Conservation (phyloP, 371 early-diverging fungal species). For the Mortierella sp. region DNA sequence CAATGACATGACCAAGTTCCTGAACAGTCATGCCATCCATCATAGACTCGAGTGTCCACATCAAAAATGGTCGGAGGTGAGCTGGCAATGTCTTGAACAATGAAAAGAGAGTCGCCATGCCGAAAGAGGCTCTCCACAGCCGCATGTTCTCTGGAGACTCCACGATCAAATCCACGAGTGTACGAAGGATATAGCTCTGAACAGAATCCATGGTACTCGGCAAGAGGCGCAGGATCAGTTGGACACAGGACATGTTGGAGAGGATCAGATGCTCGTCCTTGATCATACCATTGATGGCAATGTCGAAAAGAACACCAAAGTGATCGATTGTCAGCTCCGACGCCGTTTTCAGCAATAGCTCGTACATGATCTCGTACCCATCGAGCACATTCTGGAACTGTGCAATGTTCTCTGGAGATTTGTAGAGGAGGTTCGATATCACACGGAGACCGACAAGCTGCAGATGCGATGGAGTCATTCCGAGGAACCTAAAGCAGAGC, state of each 20-base stretch:
- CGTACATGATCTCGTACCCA: slow-evolving; percentile 52
- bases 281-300: slow-evolving; percentile 55
- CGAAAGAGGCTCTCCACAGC: slow-evolving; percentile 50
- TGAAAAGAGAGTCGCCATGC: slow-evolving; percentile 50
- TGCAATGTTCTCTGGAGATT: slow-evolving; percentile 52
- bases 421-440: slow-evolving; percentile 55
- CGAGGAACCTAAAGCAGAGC: slow-evolving; percentile 55
- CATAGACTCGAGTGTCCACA: slow-evolving; percentile 57
- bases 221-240: slow-evolving; percentile 49
- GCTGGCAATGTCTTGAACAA: slow-evolving; percentile 47
- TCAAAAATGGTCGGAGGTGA: slow-evolving; percentile 52
- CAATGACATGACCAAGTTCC: slow-evolving; percentile 49
- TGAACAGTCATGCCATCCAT: slow-evolving; percentile 54
- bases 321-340: slow-evolving; percentile 50
- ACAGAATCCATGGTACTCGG: slow-evolving; percentile 46
- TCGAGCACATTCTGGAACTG: slow-evolving; percentile 53
- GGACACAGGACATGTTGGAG: slow-evolving; percentile 47
- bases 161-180: slow-evolving; percentile 54
- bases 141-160: slow-evolving; percentile 55
- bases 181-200: slow-evolving; percentile 53
- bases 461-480: slow-evolving; percentile 50
- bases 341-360: slow-evolving; percentile 30
- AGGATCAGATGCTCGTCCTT: slow-evolving; percentile 55
- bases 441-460: slow-evolving; percentile 56
- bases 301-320: slow-evolving; percentile 55